Percentiles rank a stretch among this genome's conserved stretches.
These are phyloP conservation scores for Kwoniella dendrophila DNA, from an alignment of 768 basidiomycete species.

Conservation along the genomic window DNA sequence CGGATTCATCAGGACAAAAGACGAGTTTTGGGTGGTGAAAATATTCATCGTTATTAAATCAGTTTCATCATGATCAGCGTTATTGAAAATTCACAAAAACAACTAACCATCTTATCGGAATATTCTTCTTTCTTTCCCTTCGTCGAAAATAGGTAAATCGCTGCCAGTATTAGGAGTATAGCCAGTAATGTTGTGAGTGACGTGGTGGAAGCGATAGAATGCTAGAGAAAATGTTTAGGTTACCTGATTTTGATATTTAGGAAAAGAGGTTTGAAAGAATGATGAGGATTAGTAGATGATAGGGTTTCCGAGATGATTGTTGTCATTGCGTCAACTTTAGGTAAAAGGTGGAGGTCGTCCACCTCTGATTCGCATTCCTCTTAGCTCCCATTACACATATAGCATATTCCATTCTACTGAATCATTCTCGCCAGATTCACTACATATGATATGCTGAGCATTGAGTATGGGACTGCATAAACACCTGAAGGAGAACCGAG, in stretches of 20 bases:
- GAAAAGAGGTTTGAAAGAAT: not conserved
- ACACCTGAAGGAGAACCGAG: not conserved
- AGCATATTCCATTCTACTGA: not conserved
- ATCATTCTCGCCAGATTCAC: too few relatives aligned
- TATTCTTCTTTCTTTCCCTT: not conserved
- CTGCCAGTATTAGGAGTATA: conserved; percentile 1
- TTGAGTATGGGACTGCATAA: conserved; percentile 1
- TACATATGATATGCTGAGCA: not conserved
- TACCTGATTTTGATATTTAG: not conserved
- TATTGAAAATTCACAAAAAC: not conserved
- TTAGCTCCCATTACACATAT: too few relatives aligned
- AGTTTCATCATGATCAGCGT: not conserved
- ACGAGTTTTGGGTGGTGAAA: too few relatives aligned
- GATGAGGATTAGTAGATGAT: conserved; percentile 1
- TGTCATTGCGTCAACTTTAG: not conserved
- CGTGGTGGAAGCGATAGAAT: not conserved
- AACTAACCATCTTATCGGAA: conserved; percentile 8
- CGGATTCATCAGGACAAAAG: too few relatives aligned
- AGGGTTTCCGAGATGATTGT: not conserved
- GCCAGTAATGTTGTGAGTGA: not conserved
- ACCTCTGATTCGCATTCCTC: not conserved
- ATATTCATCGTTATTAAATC: too few relatives aligned
- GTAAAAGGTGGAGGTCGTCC: conserved; percentile 15
- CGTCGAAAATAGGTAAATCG: not conserved
- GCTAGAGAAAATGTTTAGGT: not conserved